Evolutionary conservation across 257 asterid species (phyloP).

Genomic region (Solanum paucissectum): DNA sequence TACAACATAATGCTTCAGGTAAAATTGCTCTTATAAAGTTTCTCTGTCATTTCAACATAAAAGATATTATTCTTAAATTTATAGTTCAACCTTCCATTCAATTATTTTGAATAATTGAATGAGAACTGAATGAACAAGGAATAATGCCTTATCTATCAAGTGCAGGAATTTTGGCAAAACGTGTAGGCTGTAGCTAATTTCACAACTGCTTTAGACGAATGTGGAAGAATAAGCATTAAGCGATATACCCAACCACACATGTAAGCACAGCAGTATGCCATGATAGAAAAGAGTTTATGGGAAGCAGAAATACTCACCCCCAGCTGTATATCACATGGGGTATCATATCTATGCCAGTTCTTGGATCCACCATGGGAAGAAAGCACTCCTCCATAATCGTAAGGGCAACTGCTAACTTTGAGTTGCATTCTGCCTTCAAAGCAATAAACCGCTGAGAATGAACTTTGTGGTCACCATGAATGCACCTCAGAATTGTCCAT

Average conservation of each 20-base stretch:
- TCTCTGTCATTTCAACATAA: not conserved
- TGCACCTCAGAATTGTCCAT: conserved; percentile 84
- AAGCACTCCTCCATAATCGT: conserved; percentile 97
- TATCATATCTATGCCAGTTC: conserved; percentile 94
- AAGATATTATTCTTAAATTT: not conserved
- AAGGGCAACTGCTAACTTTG: conserved; percentile 93
- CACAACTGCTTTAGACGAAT: not conserved
- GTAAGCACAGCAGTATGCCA: not conserved
- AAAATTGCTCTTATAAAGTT: not conserved
- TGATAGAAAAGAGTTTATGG: not conserved
- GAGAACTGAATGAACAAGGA: not conserved
- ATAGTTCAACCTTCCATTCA: not conserved
- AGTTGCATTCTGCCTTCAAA: conserved; percentile 85
- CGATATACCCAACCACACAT: not conserved
- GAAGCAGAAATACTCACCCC: conserved; percentile 52
- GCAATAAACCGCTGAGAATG: conserved; percentile 54
- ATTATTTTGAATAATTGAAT: not conserved
- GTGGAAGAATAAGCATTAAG: not conserved
- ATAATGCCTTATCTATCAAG: not conserved
- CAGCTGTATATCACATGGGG: conserved; percentile 94
- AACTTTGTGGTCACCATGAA: conserved; percentile 66
- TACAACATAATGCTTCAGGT: not conserved
- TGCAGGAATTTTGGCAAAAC: not conserved
- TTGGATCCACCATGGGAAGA: conserved; percentile 91
- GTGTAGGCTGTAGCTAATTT: not conserved